These are phyloP conservation scores for Candida tetrigidarum DNA, from an alignment of 1,139 yeast species.

Conservation along the genomic window DNA sequence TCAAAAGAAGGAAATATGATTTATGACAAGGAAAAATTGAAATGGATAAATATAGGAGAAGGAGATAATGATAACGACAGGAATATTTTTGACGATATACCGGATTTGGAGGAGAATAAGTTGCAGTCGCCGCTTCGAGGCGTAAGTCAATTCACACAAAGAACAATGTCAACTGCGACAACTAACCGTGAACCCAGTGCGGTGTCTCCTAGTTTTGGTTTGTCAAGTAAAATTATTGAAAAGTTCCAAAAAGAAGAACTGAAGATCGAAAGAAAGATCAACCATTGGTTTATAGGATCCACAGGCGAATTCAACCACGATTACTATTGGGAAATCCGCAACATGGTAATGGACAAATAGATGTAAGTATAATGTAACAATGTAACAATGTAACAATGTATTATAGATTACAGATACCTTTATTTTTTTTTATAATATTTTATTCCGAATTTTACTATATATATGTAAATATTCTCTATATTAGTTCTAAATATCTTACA, in stretches of 20 bases:
- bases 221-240: slow-evolving; percentile 43
- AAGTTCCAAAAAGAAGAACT: slow-evolving; percentile 54
- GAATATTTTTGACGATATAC: slow-evolving; percentile 56
- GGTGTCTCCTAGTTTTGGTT: slow-evolving; percentile 36
- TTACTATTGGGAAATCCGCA: slow-evolving; percentile 57
- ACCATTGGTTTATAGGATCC: slow-evolving; percentile 51
- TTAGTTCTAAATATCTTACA: no score
- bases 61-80: slow-evolving; percentile 42
- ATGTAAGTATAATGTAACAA: no score
- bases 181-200: slow-evolving; percentile 8
- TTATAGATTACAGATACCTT: slow-evolving; percentile 1
- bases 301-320: slow-evolving; percentile 37
- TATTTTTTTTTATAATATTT: background rate
- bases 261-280: slow-evolving; percentile 50
- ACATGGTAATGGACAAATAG: slow-evolving; percentile 51
- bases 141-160: slow-evolving; percentile 36
- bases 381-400: background rate
- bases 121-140: slow-evolving; percentile 23
- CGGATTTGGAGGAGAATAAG: slow-evolving; percentile 31
- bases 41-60: slow-evolving; percentile 51
- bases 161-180: slow-evolving; percentile 37
- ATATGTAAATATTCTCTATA: no score
- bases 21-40: slow-evolving; percentile 59
- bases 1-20: slow-evolving; percentile 48
- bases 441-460: slow-evolving; percentile 1